phyloP scores from a whole-genome alignment of 106 monocot genomes.

The Phalaenopsis aphrodite region DNA sequence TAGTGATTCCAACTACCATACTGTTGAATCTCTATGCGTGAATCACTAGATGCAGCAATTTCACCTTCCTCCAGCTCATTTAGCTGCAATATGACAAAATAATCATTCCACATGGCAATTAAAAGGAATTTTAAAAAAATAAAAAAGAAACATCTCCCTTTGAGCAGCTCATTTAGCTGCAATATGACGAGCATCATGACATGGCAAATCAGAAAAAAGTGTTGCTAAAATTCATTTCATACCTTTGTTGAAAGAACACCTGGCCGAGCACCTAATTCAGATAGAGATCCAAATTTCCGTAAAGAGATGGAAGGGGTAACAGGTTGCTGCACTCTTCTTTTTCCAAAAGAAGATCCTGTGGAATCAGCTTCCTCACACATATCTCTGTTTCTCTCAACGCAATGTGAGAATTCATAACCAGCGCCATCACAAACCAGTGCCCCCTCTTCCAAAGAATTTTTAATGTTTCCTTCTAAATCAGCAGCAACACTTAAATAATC shows the following conservation, averaged over 20 bases:
- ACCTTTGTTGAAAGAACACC: constrained; percentile 30
- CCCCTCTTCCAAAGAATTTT: constrained; percentile 44
- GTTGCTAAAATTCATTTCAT: not conserved
- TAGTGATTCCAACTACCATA: constrained; percentile 63
- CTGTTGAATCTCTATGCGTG: constrained; percentile 72
- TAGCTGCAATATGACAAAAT: constrained; percentile 29
- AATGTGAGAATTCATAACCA: constrained; percentile 36
- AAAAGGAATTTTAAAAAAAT: constrained; percentile 4
- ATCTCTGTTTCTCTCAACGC: constrained; percentile 21
- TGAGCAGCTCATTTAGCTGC: constrained; percentile 43
- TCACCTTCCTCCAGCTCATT: constrained; percentile 96
- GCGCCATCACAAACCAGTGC: constrained; percentile 32
- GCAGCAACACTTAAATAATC: constrained; percentile 44
- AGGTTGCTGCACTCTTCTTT: constrained; percentile 38
- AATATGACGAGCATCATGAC: constrained; percentile 6
- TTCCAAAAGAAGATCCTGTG: constrained; percentile 76
- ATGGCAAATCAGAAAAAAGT: constrained; percentile 3
- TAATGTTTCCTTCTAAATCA: constrained; percentile 28
- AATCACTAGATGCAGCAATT: constrained; percentile 85
- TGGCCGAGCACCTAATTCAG: constrained; percentile 79
- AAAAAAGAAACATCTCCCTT: not conserved
- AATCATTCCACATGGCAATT: constrained; percentile 4
- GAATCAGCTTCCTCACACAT: constrained; percentile 66
- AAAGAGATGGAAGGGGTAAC: constrained; percentile 57
- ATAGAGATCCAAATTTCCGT: constrained; percentile 87